Conservation (phyloP, 2,329 filamentous ascomycete species). For the Colletotrichum brevisporum region DNA sequence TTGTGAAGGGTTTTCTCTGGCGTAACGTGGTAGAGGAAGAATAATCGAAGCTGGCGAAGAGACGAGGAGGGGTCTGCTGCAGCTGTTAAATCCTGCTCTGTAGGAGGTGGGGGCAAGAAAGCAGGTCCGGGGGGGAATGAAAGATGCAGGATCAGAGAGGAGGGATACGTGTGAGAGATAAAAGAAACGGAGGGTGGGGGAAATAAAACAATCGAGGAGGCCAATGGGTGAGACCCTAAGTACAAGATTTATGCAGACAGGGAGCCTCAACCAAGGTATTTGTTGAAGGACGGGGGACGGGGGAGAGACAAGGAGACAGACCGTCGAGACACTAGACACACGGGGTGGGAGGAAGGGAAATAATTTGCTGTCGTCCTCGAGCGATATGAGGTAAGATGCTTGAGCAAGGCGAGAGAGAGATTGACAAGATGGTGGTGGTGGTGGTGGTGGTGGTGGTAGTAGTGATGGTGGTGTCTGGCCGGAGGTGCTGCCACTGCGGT, state of each 20-base stretch:
- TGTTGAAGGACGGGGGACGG: slow-evolving; percentile 33
- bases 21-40: slow-evolving; percentile 8
- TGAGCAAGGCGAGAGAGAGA: neutral
- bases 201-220: slow-evolving; percentile 18
- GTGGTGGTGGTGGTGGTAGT: slow-evolving; percentile 1
- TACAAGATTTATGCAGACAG: slow-evolving; percentile 32
- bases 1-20: slow-evolving; percentile 49
- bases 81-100: slow-evolving; percentile 34
- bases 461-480: neutral
- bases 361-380: slow-evolving; percentile 27
- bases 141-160: slow-evolving; percentile 2
- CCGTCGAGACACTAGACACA: slow-evolving; percentile 18
- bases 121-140: neutral
- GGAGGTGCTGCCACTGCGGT: slow-evolving; percentile 17
- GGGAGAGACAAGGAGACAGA: slow-evolving; percentile 6
- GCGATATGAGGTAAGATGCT: neutral
- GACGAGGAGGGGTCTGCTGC: slow-evolving; percentile 22
- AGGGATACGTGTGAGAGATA: slow-evolving; percentile 22
- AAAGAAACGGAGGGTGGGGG: slow-evolving; percentile 23
- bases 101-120: slow-evolving; percentile 2
- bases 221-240: slow-evolving; percentile 31
- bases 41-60: slow-evolving; percentile 13
- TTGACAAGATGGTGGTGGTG: neutral
- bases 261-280: slow-evolving; percentile 35
- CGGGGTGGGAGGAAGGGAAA: slow-evolving; percentile 28